Conservation (phyloP, 352 stramenopile genomes). For the Phytophthora citricola region DNA sequence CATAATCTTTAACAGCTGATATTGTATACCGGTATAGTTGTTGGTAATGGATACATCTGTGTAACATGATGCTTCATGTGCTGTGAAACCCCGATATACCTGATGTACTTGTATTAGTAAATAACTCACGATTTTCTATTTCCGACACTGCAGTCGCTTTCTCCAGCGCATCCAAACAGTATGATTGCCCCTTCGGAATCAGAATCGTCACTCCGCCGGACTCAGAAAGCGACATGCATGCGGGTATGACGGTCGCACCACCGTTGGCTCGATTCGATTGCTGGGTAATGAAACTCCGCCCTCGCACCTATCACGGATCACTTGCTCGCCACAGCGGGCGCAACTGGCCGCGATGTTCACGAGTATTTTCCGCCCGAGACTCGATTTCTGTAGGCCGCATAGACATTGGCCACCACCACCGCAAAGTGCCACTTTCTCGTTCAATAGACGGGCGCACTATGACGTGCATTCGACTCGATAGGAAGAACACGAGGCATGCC, state of each 20-base stretch:
- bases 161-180: slow-evolving; percentile 34
- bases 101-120: too few species aligned
- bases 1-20: slow-evolving; percentile 1
- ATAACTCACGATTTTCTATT: neutral
- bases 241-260: slow-evolving; percentile 19
- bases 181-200: slow-evolving; percentile 26
- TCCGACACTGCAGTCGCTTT: neutral
- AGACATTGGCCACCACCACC: slow-evolving; percentile 29
- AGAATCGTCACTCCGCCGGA: slow-evolving; percentile 6
- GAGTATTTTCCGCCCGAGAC: slow-evolving; percentile 18
- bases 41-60: neutral
- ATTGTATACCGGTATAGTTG: too few species aligned
- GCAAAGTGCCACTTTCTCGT: slow-evolving; percentile 31
- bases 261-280: slow-evolving; percentile 9
- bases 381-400: slow-evolving; percentile 30
- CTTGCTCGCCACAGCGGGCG: neutral
- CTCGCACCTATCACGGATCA: slow-evolving; percentile 13
- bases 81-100: neutral
- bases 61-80: neutral
- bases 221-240: neutral
- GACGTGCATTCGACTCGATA: slow-evolving; percentile 17
- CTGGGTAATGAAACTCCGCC: slow-evolving; percentile 13
- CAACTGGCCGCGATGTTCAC: slow-evolving; percentile 4
- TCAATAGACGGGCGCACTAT: slow-evolving; percentile 18
- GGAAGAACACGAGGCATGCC: slow-evolving; percentile 9